A percentile compares a stretch with the other conserved stretches of the same genome.
These are phyloP conservation scores for Nicotiana benthamiana DNA, from an alignment of 257 asterid genomes.

Conservation along the genomic window DNA sequence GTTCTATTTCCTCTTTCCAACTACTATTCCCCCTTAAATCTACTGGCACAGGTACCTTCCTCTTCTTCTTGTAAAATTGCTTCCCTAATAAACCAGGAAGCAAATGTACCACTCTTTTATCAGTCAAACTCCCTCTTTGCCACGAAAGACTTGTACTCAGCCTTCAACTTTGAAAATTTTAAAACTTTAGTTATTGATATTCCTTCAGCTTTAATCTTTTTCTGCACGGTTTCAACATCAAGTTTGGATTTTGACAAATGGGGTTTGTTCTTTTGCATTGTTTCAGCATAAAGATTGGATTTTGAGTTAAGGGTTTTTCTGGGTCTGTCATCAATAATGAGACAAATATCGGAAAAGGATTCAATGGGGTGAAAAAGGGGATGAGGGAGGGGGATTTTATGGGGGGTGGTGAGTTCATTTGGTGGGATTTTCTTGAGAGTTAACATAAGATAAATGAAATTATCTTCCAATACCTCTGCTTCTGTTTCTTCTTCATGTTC, in stretches of 20 bases:
- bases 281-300: background rate
- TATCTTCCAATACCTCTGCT: slow-evolving; percentile 13
- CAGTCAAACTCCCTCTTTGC: slow-evolving; percentile 45
- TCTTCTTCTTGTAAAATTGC: slow-evolving; percentile 67
- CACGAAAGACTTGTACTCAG: slow-evolving; percentile 56
- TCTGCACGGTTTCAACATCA: slow-evolving; percentile 39
- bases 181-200: slow-evolving; percentile 36
- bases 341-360: slow-evolving; percentile 33
- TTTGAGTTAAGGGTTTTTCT: slow-evolving; percentile 5
- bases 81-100: slow-evolving; percentile 62
- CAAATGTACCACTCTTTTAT: slow-evolving; percentile 25
- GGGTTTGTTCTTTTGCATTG: background rate
- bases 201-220: slow-evolving; percentile 25
- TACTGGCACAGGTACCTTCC: slow-evolving; percentile 55
- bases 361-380: slow-evolving; percentile 25
- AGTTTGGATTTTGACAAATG: slow-evolving; percentile 15
- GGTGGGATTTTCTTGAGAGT: slow-evolving; percentile 59
- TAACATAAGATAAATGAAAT: slow-evolving; percentile 44
- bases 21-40: slow-evolving; percentile 35
- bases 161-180: slow-evolving; percentile 58
- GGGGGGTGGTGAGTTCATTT: slow-evolving; percentile 30
- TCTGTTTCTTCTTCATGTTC: background rate
- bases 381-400: slow-evolving; percentile 47
- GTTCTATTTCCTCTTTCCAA: slow-evolving; percentile 76
- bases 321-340: slow-evolving; percentile 60